These are phyloP conservation scores for Rhodosporidiobolus sp. DNA, from an alignment of 768 basidiomycete species.

Conservation along the genomic window DNA sequence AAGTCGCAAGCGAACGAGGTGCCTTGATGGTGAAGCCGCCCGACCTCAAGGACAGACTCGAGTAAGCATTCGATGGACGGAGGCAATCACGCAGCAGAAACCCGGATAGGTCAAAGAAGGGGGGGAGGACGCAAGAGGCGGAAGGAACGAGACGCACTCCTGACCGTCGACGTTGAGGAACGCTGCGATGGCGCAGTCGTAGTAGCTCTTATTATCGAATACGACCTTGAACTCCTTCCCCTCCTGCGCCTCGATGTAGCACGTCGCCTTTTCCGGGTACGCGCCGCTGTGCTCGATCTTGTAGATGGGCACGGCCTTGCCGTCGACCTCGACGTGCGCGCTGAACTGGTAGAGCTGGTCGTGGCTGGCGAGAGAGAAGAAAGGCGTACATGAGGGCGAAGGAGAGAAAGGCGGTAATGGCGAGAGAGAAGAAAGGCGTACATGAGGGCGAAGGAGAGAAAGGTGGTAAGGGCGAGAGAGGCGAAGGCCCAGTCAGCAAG, in stretches of 20 bases:
- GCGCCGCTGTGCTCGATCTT: background rate
- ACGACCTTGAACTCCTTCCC: slow-evolving; percentile 13
- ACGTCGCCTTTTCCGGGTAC: slow-evolving; percentile 1
- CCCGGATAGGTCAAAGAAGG: rapidly evolving
- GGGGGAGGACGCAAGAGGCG: background rate
- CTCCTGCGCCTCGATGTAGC: slow-evolving; percentile 23
- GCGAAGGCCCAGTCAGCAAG: background rate
- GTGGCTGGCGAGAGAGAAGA: background rate
- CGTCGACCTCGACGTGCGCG: background rate
- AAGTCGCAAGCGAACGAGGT: background rate
- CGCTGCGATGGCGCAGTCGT: background rate
- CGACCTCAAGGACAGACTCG: background rate
- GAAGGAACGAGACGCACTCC: background rate
- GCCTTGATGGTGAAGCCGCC: background rate
- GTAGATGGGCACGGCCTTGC: slow-evolving; percentile 5
- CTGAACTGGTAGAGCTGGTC: background rate
- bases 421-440: too few relatives aligned
- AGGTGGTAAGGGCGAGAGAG: background rate
- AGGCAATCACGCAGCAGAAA: too few relatives aligned
- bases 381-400: too few relatives aligned
- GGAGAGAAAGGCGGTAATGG: too few relatives aligned
- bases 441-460: too few relatives aligned
- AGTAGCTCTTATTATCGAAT: too few relatives aligned
- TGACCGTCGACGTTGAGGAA: slow-evolving; percentile 3
- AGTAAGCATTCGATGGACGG: too few relatives aligned